Evolutionary conservation across 2,329 filamentous ascomycete species (phyloP).

Genomic region (Fusarium tricinctum): DNA sequence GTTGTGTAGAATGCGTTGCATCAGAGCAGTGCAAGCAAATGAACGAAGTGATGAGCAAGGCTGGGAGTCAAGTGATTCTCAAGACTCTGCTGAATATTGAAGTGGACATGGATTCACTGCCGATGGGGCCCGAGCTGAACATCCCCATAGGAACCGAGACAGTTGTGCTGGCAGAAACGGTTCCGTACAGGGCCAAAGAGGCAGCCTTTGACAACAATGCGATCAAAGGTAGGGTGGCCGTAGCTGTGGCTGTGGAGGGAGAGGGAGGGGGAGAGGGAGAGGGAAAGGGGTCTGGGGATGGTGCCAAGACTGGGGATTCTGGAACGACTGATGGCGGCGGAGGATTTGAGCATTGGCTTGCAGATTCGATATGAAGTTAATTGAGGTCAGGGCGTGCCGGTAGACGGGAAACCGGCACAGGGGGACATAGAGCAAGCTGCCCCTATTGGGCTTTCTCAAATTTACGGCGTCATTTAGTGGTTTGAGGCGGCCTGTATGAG

Average conservation of each 20-base stretch:
- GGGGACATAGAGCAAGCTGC: constrained; percentile 15
- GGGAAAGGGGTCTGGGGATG: constrained; percentile 25
- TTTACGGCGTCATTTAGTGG: constrained; percentile 14
- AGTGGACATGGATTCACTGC: constrained; percentile 86
- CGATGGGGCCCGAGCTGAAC: constrained; percentile 83
- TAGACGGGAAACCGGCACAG: background rate
- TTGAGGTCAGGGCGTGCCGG: too few relatives aligned
- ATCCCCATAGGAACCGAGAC: constrained; percentile 84
- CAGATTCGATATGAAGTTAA: constrained; percentile 36
- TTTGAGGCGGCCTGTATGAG: too few relatives aligned
- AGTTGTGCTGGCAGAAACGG: constrained; percentile 78
- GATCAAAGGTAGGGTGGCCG: background rate
- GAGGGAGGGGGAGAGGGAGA: background rate
- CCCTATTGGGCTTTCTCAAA: constrained; percentile 36
- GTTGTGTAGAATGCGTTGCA: constrained; percentile 92
- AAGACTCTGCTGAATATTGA: constrained; percentile 80
- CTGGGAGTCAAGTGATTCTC: constrained; percentile 84
- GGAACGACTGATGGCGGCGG: constrained; percentile 35
- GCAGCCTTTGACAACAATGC: constrained; percentile 15
- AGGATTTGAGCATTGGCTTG: constrained; percentile 50
- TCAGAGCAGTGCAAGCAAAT: constrained; percentile 86
- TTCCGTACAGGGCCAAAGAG: constrained; percentile 60
- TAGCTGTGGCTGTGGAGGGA: constrained; percentile 9
- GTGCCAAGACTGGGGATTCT: constrained; percentile 25
- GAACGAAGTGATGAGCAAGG: constrained; percentile 95